Conservation (phyloP, 495 filamentous ascomycete species). For the Tuber borchii region DNA sequence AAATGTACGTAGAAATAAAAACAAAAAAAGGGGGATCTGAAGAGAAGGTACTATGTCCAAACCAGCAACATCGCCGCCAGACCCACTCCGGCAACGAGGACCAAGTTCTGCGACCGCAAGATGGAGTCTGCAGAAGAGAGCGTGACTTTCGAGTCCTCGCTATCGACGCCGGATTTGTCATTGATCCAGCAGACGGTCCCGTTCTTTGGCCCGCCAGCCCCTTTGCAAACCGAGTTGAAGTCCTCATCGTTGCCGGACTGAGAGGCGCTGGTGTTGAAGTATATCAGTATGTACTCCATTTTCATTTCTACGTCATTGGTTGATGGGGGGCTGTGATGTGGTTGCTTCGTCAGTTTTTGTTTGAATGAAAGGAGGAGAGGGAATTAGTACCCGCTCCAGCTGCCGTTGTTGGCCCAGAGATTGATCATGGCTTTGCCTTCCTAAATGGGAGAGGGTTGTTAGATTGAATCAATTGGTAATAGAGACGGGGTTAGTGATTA, state of each 20-base stretch:
- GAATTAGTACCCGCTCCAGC: slow-evolving; percentile 32
- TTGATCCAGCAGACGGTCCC: slow-evolving; percentile 31
- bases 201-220: slow-evolving; percentile 19
- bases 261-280: slow-evolving; percentile 38
- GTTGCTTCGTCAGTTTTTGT: background rate
- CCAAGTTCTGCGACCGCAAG: background rate
- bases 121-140: background rate
- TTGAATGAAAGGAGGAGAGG: background rate
- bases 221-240: slow-evolving; percentile 30
- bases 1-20: background rate
- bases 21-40: background rate
- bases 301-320: slow-evolving; percentile 37
- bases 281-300: slow-evolving; percentile 33
- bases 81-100: background rate
- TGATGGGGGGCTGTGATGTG: slow-evolving; percentile 22
- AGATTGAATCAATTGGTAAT: background rate
- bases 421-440: slow-evolving; percentile 34
- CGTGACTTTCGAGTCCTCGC: slow-evolving; percentile 9
- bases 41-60: background rate
- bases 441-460: slow-evolving; percentile 13
- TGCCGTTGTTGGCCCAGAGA: slow-evolving; percentile 40
- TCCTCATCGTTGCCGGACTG: slow-evolving; percentile 24
- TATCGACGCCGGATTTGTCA: slow-evolving; percentile 17
- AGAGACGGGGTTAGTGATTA: background rate
- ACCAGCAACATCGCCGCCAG: background rate